Conservation (phyloP, 352 stramenopile genomes). For the Globisporangium polare region DNA sequence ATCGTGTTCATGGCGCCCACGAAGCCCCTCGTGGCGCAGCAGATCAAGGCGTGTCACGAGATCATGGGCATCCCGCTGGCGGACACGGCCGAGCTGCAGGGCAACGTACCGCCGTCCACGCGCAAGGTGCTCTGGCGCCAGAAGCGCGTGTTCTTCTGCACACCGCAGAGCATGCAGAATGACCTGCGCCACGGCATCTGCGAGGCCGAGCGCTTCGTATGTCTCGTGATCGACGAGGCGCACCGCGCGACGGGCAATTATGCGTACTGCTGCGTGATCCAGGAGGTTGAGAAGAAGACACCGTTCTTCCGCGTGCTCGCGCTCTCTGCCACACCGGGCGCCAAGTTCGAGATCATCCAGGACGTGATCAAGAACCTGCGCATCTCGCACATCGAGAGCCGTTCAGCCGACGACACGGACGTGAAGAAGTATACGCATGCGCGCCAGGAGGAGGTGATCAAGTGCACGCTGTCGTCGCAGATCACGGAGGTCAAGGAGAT, state of each 20-base stretch:
- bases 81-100: constrained; percentile 84
- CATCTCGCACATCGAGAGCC: constrained; percentile 94
- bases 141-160: constrained; percentile 98
- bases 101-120: constrained; percentile 60
- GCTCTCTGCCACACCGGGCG: constrained; percentile 96
- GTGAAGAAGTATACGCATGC: constrained; percentile 89
- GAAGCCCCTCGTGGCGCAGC: constrained; percentile 96
- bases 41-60: constrained; percentile 95
- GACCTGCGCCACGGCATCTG: constrained; percentile 89
- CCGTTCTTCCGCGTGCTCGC: constrained; percentile 90
- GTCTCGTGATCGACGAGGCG: constrained; percentile 97
- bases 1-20: constrained; percentile 99
- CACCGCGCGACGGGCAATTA: constrained; percentile 97
- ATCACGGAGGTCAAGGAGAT: constrained; percentile 65
- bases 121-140: constrained; percentile 88
- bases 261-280: constrained; percentile 93
- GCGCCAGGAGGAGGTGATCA: constrained; percentile 80
- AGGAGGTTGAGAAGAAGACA: constrained; percentile 60
- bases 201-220: constrained; percentile 87
- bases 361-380: constrained; percentile 94
- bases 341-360: constrained; percentile 94
- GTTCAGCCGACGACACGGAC: constrained; percentile 92
- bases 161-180: constrained; percentile 97
- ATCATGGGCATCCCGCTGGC: constrained; percentile 92
- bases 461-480: constrained; percentile 54